phyloP scores from a whole-genome alignment of 2,329 filamentous ascomycete genomes.

The Alternaria arbusti region DNA sequence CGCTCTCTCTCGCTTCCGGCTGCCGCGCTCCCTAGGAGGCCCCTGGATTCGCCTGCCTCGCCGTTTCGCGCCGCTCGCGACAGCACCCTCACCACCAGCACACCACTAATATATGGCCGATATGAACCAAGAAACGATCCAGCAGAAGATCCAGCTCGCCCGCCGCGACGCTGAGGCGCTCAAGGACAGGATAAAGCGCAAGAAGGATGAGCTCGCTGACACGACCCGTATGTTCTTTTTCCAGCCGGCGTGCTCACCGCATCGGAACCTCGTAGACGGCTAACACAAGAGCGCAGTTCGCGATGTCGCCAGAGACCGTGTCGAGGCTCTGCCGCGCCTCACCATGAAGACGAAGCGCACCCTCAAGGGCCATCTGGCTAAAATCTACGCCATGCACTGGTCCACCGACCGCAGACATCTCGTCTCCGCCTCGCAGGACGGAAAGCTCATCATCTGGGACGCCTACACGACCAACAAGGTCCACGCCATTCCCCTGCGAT shows the following conservation, averaged over 20 bases:
- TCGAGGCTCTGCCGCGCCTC: slow-evolving; percentile 89
- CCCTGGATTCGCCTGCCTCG: slow-evolving; percentile 44
- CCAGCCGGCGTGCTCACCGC: not conserved
- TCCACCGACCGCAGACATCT: slow-evolving; percentile 96
- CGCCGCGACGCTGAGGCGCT: slow-evolving; percentile 96
- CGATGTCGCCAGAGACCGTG: slow-evolving; percentile 88
- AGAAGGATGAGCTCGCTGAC: slow-evolving; percentile 99
- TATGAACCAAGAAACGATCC: slow-evolving; percentile 58
- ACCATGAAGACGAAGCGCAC: slow-evolving; percentile 98
- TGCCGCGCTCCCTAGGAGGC: slow-evolving; percentile 40
- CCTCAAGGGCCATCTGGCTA: slow-evolving; percentile 95
- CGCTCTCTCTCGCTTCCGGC: slow-evolving; percentile 26
- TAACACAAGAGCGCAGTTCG: slow-evolving; percentile 68
- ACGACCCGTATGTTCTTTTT: slow-evolving; percentile 79
- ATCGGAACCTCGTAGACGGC: slow-evolving; percentile 12
- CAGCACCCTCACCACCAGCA: slow-evolving; percentile 14
- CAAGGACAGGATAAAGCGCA: slow-evolving; percentile 98
- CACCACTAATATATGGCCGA: slow-evolving; percentile 50
- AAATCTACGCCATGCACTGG: slow-evolving; percentile 99
- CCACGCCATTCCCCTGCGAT: slow-evolving; percentile 94
- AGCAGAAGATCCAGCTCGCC: slow-evolving; percentile 84
- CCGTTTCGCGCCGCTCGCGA: slow-evolving; percentile 25
- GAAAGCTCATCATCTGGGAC: slow-evolving; percentile 99
- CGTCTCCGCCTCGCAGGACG: slow-evolving; percentile 97
- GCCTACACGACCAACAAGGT: slow-evolving; percentile 99